These are phyloP conservation scores for Pneumocystis wakefieldiae DNA, from an alignment of 1,139 yeast species.

Conservation along the genomic window DNA sequence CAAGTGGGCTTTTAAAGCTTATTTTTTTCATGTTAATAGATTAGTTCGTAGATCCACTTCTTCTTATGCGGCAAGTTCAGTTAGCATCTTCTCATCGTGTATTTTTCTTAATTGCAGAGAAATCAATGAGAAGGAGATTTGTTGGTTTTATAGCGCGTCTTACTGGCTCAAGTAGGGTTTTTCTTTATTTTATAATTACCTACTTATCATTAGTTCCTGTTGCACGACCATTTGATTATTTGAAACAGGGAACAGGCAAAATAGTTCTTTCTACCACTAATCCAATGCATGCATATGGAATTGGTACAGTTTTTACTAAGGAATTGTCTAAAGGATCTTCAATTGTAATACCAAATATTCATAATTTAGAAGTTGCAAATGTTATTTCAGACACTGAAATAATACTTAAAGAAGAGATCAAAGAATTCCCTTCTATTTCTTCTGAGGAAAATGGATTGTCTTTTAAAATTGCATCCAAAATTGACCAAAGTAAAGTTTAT, in stretches of 20 bases:
- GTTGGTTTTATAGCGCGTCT: constrained; percentile 65
- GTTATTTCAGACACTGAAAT: constrained; percentile 72
- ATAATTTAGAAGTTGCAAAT: constrained; percentile 62
- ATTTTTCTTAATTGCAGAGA: constrained; percentile 76
- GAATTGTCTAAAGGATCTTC: constrained; percentile 44
- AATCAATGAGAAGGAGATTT: constrained; percentile 49
- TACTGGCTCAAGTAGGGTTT: constrained; percentile 24
- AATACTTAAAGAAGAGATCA: constrained; percentile 58
- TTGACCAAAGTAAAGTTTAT: constrained; percentile 74
- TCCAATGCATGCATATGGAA: constrained; percentile 43
- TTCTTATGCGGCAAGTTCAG: constrained; percentile 69
- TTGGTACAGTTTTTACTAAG: constrained; percentile 48
- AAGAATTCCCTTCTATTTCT: constrained; percentile 28
- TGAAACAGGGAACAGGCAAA: constrained; percentile 45
- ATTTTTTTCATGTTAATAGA: background rate
- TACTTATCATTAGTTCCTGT: constrained; percentile 61
- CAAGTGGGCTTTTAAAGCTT: constrained; percentile 28
- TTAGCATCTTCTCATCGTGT: constrained; percentile 58
- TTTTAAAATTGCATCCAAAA: constrained; percentile 63
- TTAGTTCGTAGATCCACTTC: constrained; percentile 73
- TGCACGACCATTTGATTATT: constrained; percentile 75
- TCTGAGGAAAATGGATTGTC: constrained; percentile 34
- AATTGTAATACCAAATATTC: constrained; percentile 59
- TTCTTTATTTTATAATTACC: background rate
- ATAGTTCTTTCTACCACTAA: constrained; percentile 36